Evolutionary conservation across 2,329 filamentous ascomycete species (phyloP), one percentile per base, ranked within the genome.

Genomic region (Paecilomyces sp.): DNA sequence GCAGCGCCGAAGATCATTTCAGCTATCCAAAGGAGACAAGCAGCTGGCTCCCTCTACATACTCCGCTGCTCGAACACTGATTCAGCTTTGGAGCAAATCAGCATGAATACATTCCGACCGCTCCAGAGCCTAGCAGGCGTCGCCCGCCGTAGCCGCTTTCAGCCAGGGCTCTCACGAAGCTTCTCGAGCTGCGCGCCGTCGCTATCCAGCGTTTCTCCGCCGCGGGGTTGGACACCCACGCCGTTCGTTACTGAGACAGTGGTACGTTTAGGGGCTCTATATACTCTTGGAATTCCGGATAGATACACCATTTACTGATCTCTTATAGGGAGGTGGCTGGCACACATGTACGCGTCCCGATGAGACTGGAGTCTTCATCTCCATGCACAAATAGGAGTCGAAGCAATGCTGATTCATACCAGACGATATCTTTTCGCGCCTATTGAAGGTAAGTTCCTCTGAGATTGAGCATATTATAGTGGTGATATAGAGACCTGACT

Each of bases 391-490:
- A 8, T 60, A 60, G 61, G 60, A 60, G 62, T 64, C 61, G 65
- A 69, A 47, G 41, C 7, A 41, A 13, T 47, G 57, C 66, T 59
- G 41, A 57, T 33, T 25, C 15, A 57, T 50, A 58, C 62, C 71
- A 89, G 89, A 89, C 77, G 89, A 92, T 71, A 91, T 92, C 65
- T 92, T 92, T 75, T 92, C 89, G 22, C 88, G 91, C 70, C 80
- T 92, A 5, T 77, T 92, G 18, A 89, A 91, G 79, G 88, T 89
- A 77, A 58, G 74, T 34, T 61, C 56, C 22, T 60, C 66, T 13
- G 55, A 52, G 22, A 25, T 57, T 6, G 56, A 34, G 55, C 60
- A 54, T n/a, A 15, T 59, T 57, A 78, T 13, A 33, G 63, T 80
- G 76, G 60, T 80, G 72, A 79, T 74, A 30, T 75, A 78, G 56